phyloP scores from a whole-genome alignment of 768 basidiomycete species.

The Rickenella mellea region DNA sequence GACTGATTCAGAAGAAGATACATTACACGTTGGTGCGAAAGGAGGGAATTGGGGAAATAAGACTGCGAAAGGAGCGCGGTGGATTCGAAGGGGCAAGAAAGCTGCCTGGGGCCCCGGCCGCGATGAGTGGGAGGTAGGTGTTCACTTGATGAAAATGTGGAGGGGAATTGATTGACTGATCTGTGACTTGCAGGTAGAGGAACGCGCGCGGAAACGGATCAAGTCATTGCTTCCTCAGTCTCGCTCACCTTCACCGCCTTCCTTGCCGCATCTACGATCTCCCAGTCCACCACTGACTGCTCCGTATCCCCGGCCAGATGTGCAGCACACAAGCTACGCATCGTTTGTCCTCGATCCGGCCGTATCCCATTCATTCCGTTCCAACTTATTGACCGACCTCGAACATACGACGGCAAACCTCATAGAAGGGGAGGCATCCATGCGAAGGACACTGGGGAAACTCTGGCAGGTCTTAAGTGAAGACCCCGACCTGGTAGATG shows the following conservation, averaged over 20 bases:
- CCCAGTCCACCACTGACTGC: constrained; percentile 71
- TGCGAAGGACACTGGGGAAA: constrained; percentile 67
- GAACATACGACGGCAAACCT: constrained; percentile 76
- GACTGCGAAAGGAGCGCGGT: constrained; percentile 62
- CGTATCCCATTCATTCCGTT: constrained; percentile 77
- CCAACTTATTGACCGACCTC: constrained; percentile 66
- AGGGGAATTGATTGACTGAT: constrained; percentile 9
- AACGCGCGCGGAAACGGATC: constrained; percentile 74
- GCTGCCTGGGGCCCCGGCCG: constrained; percentile 75
- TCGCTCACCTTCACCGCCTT: constrained; percentile 64
- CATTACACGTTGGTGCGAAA: constrained; percentile 35
- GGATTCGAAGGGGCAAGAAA: constrained; percentile 77
- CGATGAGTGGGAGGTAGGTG: constrained; percentile 78
- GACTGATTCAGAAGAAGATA: constrained; percentile 52
- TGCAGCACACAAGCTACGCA: constrained; percentile 66
- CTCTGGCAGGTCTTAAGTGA: constrained; percentile 78
- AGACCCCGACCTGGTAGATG: constrained; percentile 36
- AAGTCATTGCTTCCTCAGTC: constrained; percentile 51
- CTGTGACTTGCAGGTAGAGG: constrained; percentile 48
- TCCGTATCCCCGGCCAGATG: constrained; percentile 61
- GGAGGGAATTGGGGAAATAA: constrained; percentile 85
- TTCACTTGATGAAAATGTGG: background rate
- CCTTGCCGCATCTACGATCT: constrained; percentile 58
- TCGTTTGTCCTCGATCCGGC: constrained; percentile 83
- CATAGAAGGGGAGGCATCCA: constrained; percentile 70